Conservation (phyloP, 352 stramenopile genomes). For the Phytophthora melonis region DNA sequence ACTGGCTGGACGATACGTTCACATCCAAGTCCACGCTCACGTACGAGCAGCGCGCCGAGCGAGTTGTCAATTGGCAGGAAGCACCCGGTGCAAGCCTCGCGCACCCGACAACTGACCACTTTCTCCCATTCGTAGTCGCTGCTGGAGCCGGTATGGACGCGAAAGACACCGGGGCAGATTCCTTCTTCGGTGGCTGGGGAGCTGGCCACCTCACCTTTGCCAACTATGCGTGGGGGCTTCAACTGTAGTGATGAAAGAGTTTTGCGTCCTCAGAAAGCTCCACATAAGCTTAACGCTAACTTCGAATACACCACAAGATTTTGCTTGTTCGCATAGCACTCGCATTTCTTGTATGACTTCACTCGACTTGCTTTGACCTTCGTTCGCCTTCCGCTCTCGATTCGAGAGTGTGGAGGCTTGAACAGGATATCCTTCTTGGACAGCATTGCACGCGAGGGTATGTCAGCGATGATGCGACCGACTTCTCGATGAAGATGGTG, state of each 20-base stretch:
- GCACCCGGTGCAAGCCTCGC: slow-evolving; percentile 31
- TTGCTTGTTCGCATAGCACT: too few species aligned
- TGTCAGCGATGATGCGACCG: not conserved
- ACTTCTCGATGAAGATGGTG: not conserved
- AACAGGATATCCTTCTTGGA: too few species aligned
- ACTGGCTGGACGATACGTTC: slow-evolving; percentile 44
- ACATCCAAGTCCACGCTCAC: slow-evolving; percentile 25
- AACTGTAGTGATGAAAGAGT: slow-evolving; percentile 7
- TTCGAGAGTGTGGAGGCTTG: too few species aligned
- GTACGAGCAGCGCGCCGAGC: slow-evolving; percentile 24
- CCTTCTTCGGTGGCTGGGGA: slow-evolving; percentile 36
- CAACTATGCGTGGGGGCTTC: slow-evolving; percentile 38
- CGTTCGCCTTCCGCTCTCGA: too few species aligned
- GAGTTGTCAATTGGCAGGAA: slow-evolving; percentile 38
- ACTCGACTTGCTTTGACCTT: too few species aligned
- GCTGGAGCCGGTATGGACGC: slow-evolving; percentile 55
- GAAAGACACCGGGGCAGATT: slow-evolving; percentile 20
- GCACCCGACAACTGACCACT: slow-evolving; percentile 43
- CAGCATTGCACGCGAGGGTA: too few species aligned
- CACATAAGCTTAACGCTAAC: not conserved
- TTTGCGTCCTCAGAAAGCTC: not conserved
- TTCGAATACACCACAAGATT: not conserved
- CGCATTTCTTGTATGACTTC: too few species aligned
- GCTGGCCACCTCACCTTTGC: slow-evolving; percentile 45
- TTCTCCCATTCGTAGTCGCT: slow-evolving; percentile 51